phyloP scores from a whole-genome alignment of 2,329 filamentous ascomycete genomes.

The Phialophora macrospora region DNA sequence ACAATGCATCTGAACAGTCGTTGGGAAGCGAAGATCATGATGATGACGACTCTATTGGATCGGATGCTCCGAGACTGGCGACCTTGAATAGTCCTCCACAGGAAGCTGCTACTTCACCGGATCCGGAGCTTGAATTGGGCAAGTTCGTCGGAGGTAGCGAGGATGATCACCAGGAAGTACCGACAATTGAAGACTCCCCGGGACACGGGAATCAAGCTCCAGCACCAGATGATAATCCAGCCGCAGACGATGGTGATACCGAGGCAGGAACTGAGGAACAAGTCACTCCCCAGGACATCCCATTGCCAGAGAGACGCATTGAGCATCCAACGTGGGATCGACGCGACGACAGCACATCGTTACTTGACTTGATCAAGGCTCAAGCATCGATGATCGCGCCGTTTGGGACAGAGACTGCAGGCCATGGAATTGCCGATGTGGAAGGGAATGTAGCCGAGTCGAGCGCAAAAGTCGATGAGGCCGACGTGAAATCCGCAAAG shows the following conservation, averaged over 20 bases:
- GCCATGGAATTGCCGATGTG: slow-evolving; percentile 1
- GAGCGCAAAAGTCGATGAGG: background rate
- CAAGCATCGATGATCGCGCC: slow-evolving; percentile 28
- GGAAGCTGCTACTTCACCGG: background rate
- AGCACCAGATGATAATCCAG: background rate
- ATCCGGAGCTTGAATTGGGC: background rate
- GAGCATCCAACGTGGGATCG: slow-evolving; percentile 37
- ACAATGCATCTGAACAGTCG: slow-evolving; percentile 29
- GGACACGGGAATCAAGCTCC: background rate
- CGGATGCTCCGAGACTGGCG: slow-evolving; percentile 3
- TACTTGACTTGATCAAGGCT: slow-evolving; percentile 36
- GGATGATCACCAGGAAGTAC: background rate
- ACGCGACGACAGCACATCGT: slow-evolving; percentile 27
- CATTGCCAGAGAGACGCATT: slow-evolving; percentile 23
- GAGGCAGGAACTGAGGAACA: background rate
- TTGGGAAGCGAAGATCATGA: slow-evolving; percentile 18
- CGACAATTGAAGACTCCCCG: background rate
- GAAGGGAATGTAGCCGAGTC: slow-evolving; percentile 9
- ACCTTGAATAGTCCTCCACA: background rate
- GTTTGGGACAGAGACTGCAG: slow-evolving; percentile 13
- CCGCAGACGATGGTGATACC: background rate
- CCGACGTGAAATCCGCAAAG: background rate
- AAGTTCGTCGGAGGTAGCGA: background rate
- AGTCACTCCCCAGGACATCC: background rate
- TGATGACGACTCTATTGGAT: slow-evolving; percentile 21